These are phyloP conservation scores for Tricharina praecox DNA, from an alignment of 495 filamentous ascomycete genomes.

Conservation along the genomic window DNA sequence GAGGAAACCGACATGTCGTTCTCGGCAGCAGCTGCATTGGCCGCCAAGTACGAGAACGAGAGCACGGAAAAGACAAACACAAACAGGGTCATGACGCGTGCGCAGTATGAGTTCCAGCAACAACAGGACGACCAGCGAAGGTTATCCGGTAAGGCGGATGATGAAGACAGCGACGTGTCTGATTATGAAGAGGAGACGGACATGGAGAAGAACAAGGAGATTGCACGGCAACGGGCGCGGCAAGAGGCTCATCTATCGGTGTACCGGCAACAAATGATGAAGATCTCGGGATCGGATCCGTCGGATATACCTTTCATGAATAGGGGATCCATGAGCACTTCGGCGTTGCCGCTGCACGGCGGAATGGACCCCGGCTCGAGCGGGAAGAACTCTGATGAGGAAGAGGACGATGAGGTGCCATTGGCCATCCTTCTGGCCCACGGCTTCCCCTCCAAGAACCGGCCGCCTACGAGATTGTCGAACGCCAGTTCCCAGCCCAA, in stretches of 20 bases:
- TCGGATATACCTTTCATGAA: constrained; percentile 25
- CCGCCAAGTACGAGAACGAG: constrained; percentile 34
- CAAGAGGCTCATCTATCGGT: constrained; percentile 83
- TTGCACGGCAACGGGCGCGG: constrained; percentile 62
- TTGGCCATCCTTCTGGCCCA: constrained; percentile 79
- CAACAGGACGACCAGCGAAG: constrained; percentile 54
- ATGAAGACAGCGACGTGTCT: constrained; percentile 38
- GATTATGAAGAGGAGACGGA: constrained; percentile 76
- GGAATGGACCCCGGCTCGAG: constrained; percentile 18
- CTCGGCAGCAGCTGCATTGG: constrained; percentile 40
- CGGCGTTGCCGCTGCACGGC: constrained; percentile 30
- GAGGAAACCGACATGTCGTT: constrained; percentile 35
- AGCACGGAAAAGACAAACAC: constrained; percentile 26
- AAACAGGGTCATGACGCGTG: constrained; percentile 76
- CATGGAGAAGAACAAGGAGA: constrained; percentile 50
- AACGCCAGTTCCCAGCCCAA: constrained; percentile 50
- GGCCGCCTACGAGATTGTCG: constrained; percentile 55
- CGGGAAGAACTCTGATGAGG: constrained; percentile 38
- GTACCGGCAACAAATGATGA: constrained; percentile 94
- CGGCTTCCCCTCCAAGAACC: constrained; percentile 73
- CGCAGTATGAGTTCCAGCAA: constrained; percentile 71
- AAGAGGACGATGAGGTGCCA: constrained; percentile 77
- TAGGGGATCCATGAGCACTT: constrained; percentile 39
- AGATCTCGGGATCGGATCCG: constrained; percentile 59
- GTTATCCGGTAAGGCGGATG: constrained; percentile 32